phyloP scores from a whole-genome alignment of 2,329 filamentous ascomycete genomes.

The Venturia effusa region DNA sequence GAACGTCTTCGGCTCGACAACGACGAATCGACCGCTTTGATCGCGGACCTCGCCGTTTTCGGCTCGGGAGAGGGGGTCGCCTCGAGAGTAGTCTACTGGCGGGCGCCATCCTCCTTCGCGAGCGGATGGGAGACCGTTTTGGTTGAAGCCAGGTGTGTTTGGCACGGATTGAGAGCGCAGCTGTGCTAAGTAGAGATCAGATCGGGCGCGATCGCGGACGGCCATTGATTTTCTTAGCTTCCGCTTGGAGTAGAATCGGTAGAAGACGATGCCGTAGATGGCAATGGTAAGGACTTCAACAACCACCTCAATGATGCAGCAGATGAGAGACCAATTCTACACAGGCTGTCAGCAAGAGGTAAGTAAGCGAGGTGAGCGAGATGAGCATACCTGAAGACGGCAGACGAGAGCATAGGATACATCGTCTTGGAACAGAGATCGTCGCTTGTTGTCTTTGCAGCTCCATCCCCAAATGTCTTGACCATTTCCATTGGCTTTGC shows the following conservation, averaged over 20 bases:
- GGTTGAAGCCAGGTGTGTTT: constrained; percentile 74
- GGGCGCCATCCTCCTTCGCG: constrained; percentile 41
- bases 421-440: constrained; percentile 65
- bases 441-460: constrained; percentile 80
- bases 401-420: constrained; percentile 86
- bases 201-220: constrained; percentile 82
- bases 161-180: constrained; percentile 69
- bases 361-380: constrained; percentile 12
- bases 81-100: constrained; percentile 30
- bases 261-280: constrained; percentile 92
- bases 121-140: constrained; percentile 48
- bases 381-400: constrained; percentile 59
- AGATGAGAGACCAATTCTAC: constrained; percentile 90
- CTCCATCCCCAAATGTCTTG: constrained; percentile 98
- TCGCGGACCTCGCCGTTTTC: constrained; percentile 38
- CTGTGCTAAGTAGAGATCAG: constrained; percentile 78
- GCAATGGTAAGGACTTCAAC: constrained; percentile 83
- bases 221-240: constrained; percentile 96
- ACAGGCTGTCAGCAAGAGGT: constrained; percentile 19
- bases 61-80: constrained; percentile 36
- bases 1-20: constrained; percentile 32
- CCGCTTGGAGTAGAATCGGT: constrained; percentile 94
- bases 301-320: constrained; percentile 93
- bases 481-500: constrained; percentile 59
- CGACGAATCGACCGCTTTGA: constrained; percentile 37